Evolutionary conservation across 768 basidiomycete genomes (phyloP), one percentile per base, ranked within the genome.

Genomic region (Leccinum uliginosum): DNA sequence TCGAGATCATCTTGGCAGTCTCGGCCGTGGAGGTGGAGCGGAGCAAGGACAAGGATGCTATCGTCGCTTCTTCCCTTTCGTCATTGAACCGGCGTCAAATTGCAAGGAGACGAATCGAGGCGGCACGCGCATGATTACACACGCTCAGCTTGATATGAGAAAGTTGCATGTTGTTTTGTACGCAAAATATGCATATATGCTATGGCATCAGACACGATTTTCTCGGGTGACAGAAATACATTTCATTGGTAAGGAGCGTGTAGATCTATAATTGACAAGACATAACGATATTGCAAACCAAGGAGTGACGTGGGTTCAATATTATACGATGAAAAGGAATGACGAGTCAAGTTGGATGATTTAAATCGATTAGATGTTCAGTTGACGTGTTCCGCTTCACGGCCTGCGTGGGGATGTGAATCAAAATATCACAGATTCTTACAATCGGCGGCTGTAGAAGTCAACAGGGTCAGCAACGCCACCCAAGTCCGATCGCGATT

Each of bases 1-100:
- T 98, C 62, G 96, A 98, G 74, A 85, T 94, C 72, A 93, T 98
- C 72, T 86, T 98, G 60, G 78, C 85, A 50, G 87, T 87, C 54
- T 76, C 83, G 38, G 86, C 87, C 40, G 83, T 81, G 60, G 87
- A 92, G 73, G 93, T 98, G 51, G 91, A 96, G 79, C 91, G 93
- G 74, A 86, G 86, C 72, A 94, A 91, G 67, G 93, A 94, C 77
- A 87, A 89, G 74, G 83, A 80, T 48, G 73, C 69, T 27, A 76
- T 81, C 55, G 76, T 77, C 46, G 68, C 67, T 23, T 66, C 76
- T 32, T 75, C 82, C 26, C 74, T 91, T 51, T 67, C 78, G 45
- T 88, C 87, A 54, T 76, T 93, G 62, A 92, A 93, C 83, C 81
- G 91, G 74, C 78, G 90, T 76, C 91, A 93, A 73, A 77, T 93